Evolutionary conservation across 208 protist species (phyloP).

Genomic region (Leishmania martiniquensis): DNA sequence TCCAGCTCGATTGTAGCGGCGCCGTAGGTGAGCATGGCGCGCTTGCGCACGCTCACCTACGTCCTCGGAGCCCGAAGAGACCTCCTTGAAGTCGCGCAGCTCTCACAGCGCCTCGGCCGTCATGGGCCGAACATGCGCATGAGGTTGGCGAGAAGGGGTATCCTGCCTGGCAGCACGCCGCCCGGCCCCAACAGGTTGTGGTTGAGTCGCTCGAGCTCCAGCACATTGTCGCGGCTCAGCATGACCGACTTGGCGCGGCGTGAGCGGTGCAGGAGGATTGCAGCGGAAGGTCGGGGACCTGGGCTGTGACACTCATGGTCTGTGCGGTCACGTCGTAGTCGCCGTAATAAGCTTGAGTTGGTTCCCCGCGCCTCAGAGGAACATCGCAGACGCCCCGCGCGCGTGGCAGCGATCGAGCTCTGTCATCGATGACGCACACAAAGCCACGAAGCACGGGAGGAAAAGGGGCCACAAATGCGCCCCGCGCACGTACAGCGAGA

Average conservation of each 20-base stretch:
- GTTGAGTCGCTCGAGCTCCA: constrained; percentile 47
- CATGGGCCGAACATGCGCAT: constrained; percentile 44
- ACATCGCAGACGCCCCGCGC: constrained; percentile 41
- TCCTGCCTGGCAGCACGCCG: constrained; percentile 40
- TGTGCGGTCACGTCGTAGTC: constrained; percentile 42
- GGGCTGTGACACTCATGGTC: constrained; percentile 20
- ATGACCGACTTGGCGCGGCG: constrained; percentile 44
- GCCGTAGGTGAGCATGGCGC: constrained; percentile 42
- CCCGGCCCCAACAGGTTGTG: constrained; percentile 44
- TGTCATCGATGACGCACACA: constrained; percentile 28
- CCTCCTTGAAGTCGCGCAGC: constrained; percentile 40
- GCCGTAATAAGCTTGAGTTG: constrained; percentile 44
- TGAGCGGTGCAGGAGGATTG: constrained; percentile 43
- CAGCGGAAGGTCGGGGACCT: constrained; percentile 34
- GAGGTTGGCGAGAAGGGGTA: constrained; percentile 39
- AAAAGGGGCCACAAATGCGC: no score
- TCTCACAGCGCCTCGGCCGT: constrained; percentile 33
- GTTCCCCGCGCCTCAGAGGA: constrained; percentile 35
- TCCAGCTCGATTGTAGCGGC: constrained; percentile 22
- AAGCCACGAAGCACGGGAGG: no score
- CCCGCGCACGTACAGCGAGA: no score
- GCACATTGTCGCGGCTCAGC: constrained; percentile 27
- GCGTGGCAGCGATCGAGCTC: constrained; percentile 48
- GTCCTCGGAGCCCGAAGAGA: constrained; percentile 31
- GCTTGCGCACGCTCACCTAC: constrained; percentile 36